Percentiles rank a stretch among this genome's conserved stretches.
phyloP scores from a whole-genome alignment of 208 protist genomes.

The Endotrypanum monterogeii region DNA sequence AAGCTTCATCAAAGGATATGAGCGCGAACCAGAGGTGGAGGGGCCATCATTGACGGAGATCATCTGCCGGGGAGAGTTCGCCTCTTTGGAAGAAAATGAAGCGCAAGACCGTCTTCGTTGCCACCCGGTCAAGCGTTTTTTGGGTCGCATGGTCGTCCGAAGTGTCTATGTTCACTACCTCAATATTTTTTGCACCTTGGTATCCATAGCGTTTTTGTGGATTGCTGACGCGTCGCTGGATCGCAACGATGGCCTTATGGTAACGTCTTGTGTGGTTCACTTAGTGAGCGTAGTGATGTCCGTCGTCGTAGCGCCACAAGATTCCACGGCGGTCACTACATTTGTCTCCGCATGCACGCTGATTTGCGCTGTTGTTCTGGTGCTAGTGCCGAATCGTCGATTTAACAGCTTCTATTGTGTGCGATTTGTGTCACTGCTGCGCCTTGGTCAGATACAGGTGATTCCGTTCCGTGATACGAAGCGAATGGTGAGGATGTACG shows the following conservation, averaged over 20 bases:
- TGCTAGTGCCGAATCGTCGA: constrained; percentile 21
- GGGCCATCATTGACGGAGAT: constrained; percentile 42
- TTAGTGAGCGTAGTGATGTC: constrained; percentile 45
- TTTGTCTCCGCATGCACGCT: constrained; percentile 35
- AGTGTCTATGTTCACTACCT: constrained; percentile 44
- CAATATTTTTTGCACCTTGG: constrained; percentile 42
- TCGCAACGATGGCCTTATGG: constrained; percentile 18
- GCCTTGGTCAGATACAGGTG: constrained; percentile 63
- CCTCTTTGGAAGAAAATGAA: constrained; percentile 60
- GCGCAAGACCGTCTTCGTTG: constrained; percentile 27
- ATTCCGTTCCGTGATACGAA: constrained; percentile 40
- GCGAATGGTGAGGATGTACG: constrained; percentile 51
- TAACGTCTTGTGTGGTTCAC: constrained; percentile 50
- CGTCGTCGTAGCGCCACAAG: constrained; percentile 49
- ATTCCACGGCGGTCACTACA: constrained; percentile 57
- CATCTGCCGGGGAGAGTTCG: constrained; percentile 62
- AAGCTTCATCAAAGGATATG: constrained; percentile 31
- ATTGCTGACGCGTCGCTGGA: constrained; percentile 37
- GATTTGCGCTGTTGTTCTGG: constrained; percentile 35
- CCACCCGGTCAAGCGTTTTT: not conserved
- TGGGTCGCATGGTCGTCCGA: constrained; percentile 14
- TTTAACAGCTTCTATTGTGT: constrained; percentile 43
- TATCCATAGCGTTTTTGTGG: constrained; percentile 74
- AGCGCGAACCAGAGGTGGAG: constrained; percentile 6
- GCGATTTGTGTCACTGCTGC: constrained; percentile 68